Base-by-base conservation (phyloP, 306 rosid species). In the Purshia tridentata region DNA sequence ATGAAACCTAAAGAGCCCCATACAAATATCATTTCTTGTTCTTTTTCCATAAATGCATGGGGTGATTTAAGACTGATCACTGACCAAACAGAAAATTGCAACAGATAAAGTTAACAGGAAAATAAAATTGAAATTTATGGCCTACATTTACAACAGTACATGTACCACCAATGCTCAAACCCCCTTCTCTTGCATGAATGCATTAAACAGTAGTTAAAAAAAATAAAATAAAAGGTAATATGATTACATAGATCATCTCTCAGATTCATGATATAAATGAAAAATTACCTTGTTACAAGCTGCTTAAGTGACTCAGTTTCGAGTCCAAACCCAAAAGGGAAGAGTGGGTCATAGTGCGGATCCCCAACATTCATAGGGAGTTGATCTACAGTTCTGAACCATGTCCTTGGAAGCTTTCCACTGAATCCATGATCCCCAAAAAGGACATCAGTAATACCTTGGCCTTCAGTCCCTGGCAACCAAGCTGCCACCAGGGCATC, bases 381-480 rank as follows among this genome's bases (percentile, higher is more conserved):
- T 73, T 94, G 97, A 82, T 90, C 97, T 0, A 89, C 90, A 16
- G 88, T 81, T 83, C 80, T 87, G 78, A 94, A 91, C 99, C 97
- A 94, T 57, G 99, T 91, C 74, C 97, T 88, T 9, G 99, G 78
- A 77, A 91, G 95, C 76, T 91, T 91, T 51, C 97, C 97, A 10
- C 79, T 89, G 81, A 91, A 94, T 44, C 93, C 99, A 72, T 86
- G 79, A 75, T 89, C 96, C 53, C 96, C 97, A 54, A 80, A 94
- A 53, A 94, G 97, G 67, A 85, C 89, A 80, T 91, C 99, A 6
- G 91, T 73, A 75, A 94, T 83, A 19, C 99, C 99, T 78, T 83
- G 95, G 76, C 99, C 99, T 69, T 94, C 97, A 0, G 91, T 80
- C 53, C 97, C 97, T 0, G 99, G 99, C 81, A 94, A 81, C 99